Evolutionary conservation across 805 yeast species (phyloP).

Genomic region (Cyberlindnera veronae): DNA sequence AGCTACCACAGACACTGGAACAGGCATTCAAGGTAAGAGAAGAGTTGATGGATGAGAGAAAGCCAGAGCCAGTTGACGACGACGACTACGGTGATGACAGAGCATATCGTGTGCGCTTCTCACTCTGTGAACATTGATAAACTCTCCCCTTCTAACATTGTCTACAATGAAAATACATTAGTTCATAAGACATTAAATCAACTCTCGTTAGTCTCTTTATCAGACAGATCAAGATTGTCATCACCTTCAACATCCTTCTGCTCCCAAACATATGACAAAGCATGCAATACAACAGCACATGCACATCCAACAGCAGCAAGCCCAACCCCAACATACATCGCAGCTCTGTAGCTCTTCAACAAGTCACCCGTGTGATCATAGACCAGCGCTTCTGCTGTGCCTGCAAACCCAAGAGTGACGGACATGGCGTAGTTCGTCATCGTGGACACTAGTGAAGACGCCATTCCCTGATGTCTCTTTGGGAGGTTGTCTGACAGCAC

Average conservation of each 20-base stretch:
- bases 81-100: constrained; percentile 3
- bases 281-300: constrained; percentile 9
- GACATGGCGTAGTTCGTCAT: constrained; percentile 71
- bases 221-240: too few species aligned
- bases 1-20: constrained; percentile 4
- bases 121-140: constrained; percentile 7
- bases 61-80: background rate
- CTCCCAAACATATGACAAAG: constrained; percentile 12
- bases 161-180: too few species aligned
- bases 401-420: constrained; percentile 65
- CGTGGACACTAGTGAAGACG: constrained; percentile 69
- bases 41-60: constrained; percentile 10
- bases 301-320: constrained; percentile 45
- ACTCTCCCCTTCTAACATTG: too few species aligned
- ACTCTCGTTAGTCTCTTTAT: too few species aligned
- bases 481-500: constrained; percentile 60
- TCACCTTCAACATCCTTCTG: too few species aligned
- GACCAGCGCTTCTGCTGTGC: constrained; percentile 50
- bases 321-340: constrained; percentile 60
- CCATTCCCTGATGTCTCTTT: constrained; percentile 67
- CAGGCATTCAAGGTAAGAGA: constrained; percentile 4
- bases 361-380: constrained; percentile 23
- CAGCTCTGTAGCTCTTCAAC: constrained; percentile 50
- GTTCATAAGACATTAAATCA: too few species aligned
- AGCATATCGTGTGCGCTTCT: constrained; percentile 1